These are phyloP conservation scores for Nicotiana tomentosiformis DNA, from an alignment of 257 asterid species.

Conservation along the genomic window DNA sequence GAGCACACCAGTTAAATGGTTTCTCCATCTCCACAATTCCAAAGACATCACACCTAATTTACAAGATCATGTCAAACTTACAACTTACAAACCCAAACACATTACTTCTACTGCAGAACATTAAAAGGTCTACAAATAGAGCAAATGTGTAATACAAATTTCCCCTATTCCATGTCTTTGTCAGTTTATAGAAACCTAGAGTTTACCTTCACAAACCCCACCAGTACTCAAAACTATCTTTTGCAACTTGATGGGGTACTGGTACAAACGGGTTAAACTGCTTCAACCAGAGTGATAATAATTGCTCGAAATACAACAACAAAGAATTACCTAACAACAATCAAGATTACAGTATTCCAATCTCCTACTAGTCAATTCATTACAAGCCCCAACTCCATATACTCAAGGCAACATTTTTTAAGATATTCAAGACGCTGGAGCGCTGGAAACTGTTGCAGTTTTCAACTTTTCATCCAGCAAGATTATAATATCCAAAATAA, in stretches of 20 bases:
- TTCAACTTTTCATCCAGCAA: too few species aligned
- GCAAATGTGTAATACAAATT: neutral
- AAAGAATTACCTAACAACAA: neutral
- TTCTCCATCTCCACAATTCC: neutral
- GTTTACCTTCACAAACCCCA: conserved; percentile 6
- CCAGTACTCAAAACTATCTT: neutral
- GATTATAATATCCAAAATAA: too few species aligned
- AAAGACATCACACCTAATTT: neutral
- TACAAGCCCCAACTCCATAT: neutral
- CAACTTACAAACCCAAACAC: neutral
- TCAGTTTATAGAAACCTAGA: neutral
- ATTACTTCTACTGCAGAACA: neutral
- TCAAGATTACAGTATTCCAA: neutral
- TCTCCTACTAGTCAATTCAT: conserved; percentile 7
- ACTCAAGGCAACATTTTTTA: neutral
- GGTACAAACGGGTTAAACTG: conserved; percentile 7
- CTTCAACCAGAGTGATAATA: conserved; percentile 1
- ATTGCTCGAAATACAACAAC: neutral
- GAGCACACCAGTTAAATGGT: too few species aligned
- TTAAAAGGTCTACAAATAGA: neutral
- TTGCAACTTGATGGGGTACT: neutral
- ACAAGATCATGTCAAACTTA: neutral
- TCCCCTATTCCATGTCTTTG: neutral
- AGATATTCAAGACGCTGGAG: neutral
- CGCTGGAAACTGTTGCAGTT: neutral